Evolutionary conservation across 257 asterid genomes (phyloP), one percentile per base, ranked within the genome.

Genomic region (Jacaranda copaia): DNA sequence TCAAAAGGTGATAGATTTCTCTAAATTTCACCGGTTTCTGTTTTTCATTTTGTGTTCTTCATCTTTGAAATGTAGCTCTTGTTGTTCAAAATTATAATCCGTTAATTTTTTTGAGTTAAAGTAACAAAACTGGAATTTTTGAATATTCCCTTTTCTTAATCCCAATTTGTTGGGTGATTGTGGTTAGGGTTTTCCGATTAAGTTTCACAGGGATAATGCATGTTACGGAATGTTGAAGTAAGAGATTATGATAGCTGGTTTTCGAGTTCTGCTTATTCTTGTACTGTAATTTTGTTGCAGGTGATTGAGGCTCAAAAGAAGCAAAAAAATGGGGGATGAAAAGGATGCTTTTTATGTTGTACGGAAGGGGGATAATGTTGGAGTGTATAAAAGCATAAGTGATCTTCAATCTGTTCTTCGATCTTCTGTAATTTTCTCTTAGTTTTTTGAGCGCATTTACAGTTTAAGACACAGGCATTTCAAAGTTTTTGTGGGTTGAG

Each of bases 271-370:
- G 81, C 78, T 56, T 14, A 18, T 60, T 60, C 56, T 51, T 6
- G 25, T 51, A 46, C 35, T 32, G 32, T 7, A 35, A 60, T 45
- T 25, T 49, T 78, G 68, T 53, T 60, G 70, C 81, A 43, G 73
- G 32, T 2, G 15, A 68, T 74, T 42, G 64, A 43, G 65, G 49
- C 13, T 61, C 16, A 18, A 25, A 11, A 3, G 20, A 15, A 59
- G 67, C 15, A 19, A 53, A 15, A 81, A 53, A 20, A 90, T 92
- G 94, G 94, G 82, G 67, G 96, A 92, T 68, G 97, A 92, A 72
- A 86, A 81, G 65, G 94, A 92, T 42, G 92, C 89, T 0, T 92
- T 88, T 85, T 92, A 89, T 77, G 93, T 90, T 19, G 96, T 90
- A 32, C 81, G 87, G 14, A 90, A 87, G 79, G 91, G 96, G 56